Base-by-base conservation (phyloP, 306 rosid species). In the Coriaria nepalensis region DNA sequence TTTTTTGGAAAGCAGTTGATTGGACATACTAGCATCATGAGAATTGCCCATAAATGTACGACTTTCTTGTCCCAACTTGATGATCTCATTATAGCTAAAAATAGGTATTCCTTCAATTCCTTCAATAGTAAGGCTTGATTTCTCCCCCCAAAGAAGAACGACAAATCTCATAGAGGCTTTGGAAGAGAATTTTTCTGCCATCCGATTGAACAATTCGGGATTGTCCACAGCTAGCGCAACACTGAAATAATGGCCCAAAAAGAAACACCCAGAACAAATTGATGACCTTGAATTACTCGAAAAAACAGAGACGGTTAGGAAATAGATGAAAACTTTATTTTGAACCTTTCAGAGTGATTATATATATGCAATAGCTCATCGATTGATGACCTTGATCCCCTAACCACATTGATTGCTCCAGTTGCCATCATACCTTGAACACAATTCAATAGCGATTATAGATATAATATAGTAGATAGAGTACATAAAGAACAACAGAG, bases 81-180 rank as follows among this genome's bases (percentile, higher is more conserved):
- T 15, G 57, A 90, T 70, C 57, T 90, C 90, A 44, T 37, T 50
- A 74, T 74, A 84, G 62, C 52, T 73, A 60, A 64, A 84, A 47
- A 81, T 63, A 20, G 95, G 72, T 5, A 63, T 68, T 37, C 63
- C 70, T 52, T 66, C 61, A 60, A 62, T 47, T 55, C 66, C 74
- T 33, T 73, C 64, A 48, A 47, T 40, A 43, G 64, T 61, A 65
- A 84, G 52, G 50, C 63, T 12, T 53, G 92, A 77, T 59, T 84
- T 90, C 52, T 90, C 82, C 56, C 97, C 97, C 97, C 97, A 90
- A 40, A 90, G 92, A 49, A 90, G 87, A 73, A 90, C 71, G 43
- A 90, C 43, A 60, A 73, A 90, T 62, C 76, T 80, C 71, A 73
- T 60, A 37, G 71, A 55, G 51, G 76, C 71, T 68, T 81, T 76